Percentiles rank a stretch among this genome's conserved stretches.
phyloP scores from a whole-genome alignment of 2,329 filamentous ascomycete species.

The Alternaria sp. region DNA sequence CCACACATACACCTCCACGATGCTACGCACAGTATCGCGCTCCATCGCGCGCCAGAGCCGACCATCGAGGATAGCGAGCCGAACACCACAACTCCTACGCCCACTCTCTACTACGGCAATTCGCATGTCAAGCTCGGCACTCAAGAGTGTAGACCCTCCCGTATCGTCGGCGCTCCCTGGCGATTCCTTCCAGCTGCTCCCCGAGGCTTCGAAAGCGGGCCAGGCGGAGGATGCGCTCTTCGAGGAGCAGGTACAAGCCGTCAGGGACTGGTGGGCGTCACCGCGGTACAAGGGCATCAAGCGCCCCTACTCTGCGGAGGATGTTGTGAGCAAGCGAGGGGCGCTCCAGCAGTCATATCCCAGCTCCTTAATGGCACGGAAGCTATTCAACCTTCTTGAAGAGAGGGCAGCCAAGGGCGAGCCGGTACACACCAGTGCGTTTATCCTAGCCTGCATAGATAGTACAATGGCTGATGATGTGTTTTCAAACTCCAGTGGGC shows the following conservation, averaged over 20 bases:
- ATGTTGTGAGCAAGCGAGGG: constrained; percentile 92
- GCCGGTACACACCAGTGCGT: constrained; percentile 89
- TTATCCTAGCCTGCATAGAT: constrained; percentile 23
- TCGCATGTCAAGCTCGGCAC: constrained; percentile 62
- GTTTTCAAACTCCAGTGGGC: constrained; percentile 69
- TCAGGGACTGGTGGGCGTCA: constrained; percentile 88
- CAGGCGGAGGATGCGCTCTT: constrained; percentile 84
- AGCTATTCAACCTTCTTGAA: constrained; percentile 88
- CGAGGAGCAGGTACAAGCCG: constrained; percentile 80
- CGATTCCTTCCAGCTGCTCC: constrained; percentile 85
- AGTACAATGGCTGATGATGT: constrained; percentile 37
- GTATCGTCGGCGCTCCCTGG: constrained; percentile 67
- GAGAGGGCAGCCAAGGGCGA: constrained; percentile 78
- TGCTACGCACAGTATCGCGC: constrained; percentile 49
- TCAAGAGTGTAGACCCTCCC: constrained; percentile 64
- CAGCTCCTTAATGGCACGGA: constrained; percentile 92
- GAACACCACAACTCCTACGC: constrained; percentile 40
- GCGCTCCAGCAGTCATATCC: constrained; percentile 86
- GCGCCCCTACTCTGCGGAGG: constrained; percentile 86
- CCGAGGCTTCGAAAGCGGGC: constrained; percentile 78
- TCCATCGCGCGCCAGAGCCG: constrained; percentile 47
- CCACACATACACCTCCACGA: constrained; percentile 23
- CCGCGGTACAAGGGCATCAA: constrained; percentile 88
- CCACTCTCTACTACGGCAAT: constrained; percentile 51
- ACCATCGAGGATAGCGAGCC: constrained; percentile 29